Percentiles rank a stretch among this genome's conserved stretches.
These are phyloP conservation scores for Moelleriella libera DNA, from an alignment of 2,329 filamentous ascomycete genomes.

Conservation along the genomic window DNA sequence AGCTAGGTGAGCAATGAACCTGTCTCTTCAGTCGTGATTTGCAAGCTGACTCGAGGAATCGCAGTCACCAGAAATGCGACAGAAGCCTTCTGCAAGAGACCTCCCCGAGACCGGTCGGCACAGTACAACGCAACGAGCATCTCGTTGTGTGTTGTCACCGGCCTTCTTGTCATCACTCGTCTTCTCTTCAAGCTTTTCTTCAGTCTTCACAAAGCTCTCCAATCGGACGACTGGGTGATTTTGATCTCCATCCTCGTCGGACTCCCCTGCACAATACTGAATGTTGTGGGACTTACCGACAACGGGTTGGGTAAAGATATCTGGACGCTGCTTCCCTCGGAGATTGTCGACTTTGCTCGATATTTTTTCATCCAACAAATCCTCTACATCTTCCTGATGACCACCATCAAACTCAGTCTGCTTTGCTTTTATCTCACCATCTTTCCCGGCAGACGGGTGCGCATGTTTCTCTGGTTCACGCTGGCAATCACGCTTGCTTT, in stretches of 20 bases:
- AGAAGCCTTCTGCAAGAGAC: constrained; percentile 2
- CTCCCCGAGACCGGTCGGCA: constrained; percentile 1
- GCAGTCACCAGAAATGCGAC: constrained; percentile 5
- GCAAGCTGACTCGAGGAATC: background rate
- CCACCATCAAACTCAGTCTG: constrained; percentile 2
- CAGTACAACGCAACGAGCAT: constrained; percentile 5
- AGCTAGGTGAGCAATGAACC: background rate
- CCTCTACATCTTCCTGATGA: constrained; percentile 3
- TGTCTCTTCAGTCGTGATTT: too few relatives aligned
- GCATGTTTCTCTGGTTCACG: constrained; percentile 1
- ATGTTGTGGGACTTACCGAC: constrained; percentile 9
- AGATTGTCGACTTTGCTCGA: constrained; percentile 1
- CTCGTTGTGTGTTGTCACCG: constrained; percentile 8
- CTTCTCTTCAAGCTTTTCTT: constrained; percentile 11
- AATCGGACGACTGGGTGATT: constrained; percentile 17
- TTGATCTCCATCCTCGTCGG: constrained; percentile 9
- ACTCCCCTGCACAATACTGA: constrained; percentile 12
- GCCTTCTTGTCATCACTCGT: constrained; percentile 7
- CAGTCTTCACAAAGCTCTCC: constrained; percentile 15
- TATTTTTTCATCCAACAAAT: constrained; percentile 4
- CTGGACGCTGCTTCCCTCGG: constrained; percentile 14
- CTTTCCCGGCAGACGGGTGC: constrained; percentile 1
- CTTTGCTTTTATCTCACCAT: constrained; percentile 4
- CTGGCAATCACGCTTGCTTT: background rate
- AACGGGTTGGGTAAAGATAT: constrained; percentile 18